Percentiles rank a stretch among this genome's conserved stretches.
phyloP scores from a whole-genome alignment of 208 protist genomes.

The Trypanosoma lewisi region DNA sequence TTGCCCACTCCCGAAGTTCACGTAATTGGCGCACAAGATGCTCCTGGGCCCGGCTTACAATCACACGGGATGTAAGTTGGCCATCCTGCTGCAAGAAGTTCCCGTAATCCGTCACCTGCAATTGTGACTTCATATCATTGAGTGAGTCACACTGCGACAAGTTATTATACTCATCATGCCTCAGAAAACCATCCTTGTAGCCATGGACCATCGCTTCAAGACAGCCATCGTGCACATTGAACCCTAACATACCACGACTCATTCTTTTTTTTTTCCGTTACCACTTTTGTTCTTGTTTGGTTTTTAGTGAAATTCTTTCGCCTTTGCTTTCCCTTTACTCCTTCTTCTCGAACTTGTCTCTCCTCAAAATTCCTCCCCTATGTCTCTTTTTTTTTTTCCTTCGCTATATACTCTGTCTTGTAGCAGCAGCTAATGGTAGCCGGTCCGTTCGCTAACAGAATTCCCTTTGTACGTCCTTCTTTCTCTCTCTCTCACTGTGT shows the following conservation, averaged over 20 bases:
- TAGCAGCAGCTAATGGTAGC: too few species aligned
- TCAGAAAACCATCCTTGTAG: slow-evolving; percentile 92
- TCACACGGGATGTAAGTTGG: slow-evolving; percentile 85
- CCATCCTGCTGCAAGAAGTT: slow-evolving; percentile 97
- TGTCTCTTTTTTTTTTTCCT: too few species aligned
- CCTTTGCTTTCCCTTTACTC: too few species aligned
- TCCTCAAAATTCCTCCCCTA: too few species aligned
- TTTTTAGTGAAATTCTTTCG: not conserved
- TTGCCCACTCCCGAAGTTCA: slow-evolving; percentile 93
- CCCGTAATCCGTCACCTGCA: slow-evolving; percentile 97
- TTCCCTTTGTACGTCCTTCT: too few species aligned
- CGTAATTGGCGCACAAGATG: slow-evolving; percentile 96
- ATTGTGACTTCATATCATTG: slow-evolving; percentile 98
- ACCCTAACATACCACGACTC: slow-evolving; percentile 66
- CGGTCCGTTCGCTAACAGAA: too few species aligned
- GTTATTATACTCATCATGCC: slow-evolving; percentile 95
- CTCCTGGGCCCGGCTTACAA: slow-evolving; percentile 91
- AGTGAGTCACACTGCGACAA: slow-evolving; percentile 97
- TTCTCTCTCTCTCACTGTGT: too few species aligned
- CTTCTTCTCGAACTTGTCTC: too few species aligned
- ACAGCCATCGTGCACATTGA: slow-evolving; percentile 86
- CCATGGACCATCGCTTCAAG: slow-evolving; percentile 91
- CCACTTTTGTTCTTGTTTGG: not conserved
- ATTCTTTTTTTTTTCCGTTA: slow-evolving; percentile 23
- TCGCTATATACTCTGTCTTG: too few species aligned